Conservation (phyloP, 768 basidiomycete genomes). For the Lactifluus rugatus region DNA sequence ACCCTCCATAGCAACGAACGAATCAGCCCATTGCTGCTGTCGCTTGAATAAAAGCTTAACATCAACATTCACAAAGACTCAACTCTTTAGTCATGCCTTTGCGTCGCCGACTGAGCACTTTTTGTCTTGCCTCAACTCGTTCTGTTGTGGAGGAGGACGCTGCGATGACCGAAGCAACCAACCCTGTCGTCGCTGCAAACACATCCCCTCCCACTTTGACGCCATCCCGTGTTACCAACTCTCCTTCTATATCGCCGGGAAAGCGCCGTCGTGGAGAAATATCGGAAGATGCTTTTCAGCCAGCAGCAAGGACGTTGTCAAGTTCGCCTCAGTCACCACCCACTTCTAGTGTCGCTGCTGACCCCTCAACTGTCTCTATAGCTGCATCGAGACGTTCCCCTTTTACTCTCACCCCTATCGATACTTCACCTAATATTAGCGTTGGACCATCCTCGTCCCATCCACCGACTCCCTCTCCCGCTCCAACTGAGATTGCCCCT, state of each 20-base stretch:
- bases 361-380: background rate
- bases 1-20: background rate
- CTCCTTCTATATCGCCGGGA: background rate
- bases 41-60: background rate
- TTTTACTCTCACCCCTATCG: background rate
- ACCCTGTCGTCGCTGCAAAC: background rate
- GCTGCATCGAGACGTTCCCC: background rate
- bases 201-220: background rate
- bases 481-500: slow-evolving; percentile 22
- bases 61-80: background rate
- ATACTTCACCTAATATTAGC: background rate
- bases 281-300: background rate
- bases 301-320: no score
- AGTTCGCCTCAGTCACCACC: background rate
- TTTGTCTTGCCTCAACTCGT: background rate
- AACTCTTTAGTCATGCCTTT: background rate
- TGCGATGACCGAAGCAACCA: background rate
- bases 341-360: background rate
- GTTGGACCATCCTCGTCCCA: background rate
- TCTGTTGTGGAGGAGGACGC: background rate
- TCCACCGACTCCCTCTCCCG: slow-evolving; percentile 18
- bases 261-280: slow-evolving; percentile 1
- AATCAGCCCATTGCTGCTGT: background rate
- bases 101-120: slow-evolving; percentile 3
- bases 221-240: background rate